These are phyloP conservation scores for Macrophomina pseudophaseolina DNA, from an alignment of 2,329 filamentous ascomycete genomes.

Conservation along the genomic window DNA sequence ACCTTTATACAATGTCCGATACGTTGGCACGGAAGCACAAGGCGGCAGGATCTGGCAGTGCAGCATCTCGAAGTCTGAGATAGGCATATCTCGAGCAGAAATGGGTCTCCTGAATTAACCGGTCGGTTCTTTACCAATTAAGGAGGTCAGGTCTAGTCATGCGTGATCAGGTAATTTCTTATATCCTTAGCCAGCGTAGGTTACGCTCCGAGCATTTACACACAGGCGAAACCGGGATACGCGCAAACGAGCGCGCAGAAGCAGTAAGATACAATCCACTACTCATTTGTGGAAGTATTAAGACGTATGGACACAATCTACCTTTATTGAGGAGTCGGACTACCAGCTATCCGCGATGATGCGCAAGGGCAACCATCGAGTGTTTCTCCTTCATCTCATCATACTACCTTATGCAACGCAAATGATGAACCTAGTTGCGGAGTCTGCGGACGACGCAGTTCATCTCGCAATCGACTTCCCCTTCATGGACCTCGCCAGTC, in stretches of 20 bases:
- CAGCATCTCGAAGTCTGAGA: background rate
- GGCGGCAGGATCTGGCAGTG: background rate
- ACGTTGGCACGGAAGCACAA: background rate
- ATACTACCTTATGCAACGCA: too few species aligned
- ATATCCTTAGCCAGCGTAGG: background rate
- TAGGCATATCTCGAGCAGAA: background rate
- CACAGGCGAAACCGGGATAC: too few species aligned
- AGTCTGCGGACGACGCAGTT: background rate
- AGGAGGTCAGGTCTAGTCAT: background rate
- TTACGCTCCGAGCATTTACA: background rate
- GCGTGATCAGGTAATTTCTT: background rate
- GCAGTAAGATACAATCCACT: too few species aligned
- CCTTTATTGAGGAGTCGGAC: too few species aligned
- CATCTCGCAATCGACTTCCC: conserved; percentile 2
- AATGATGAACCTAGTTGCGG: background rate
- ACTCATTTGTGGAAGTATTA: too few species aligned
- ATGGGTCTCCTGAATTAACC: background rate
- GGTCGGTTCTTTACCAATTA: background rate
- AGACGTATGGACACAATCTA: too few species aligned
- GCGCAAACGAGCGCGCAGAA: too few species aligned
- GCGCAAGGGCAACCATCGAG: too few species aligned
- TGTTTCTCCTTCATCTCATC: too few species aligned
- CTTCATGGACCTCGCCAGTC: background rate
- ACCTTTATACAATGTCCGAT: background rate
- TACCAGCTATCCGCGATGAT: too few species aligned